Evolutionary conservation across 345 rosid species (phyloP).

Genomic region (Capsella bursapastoris): DNA sequence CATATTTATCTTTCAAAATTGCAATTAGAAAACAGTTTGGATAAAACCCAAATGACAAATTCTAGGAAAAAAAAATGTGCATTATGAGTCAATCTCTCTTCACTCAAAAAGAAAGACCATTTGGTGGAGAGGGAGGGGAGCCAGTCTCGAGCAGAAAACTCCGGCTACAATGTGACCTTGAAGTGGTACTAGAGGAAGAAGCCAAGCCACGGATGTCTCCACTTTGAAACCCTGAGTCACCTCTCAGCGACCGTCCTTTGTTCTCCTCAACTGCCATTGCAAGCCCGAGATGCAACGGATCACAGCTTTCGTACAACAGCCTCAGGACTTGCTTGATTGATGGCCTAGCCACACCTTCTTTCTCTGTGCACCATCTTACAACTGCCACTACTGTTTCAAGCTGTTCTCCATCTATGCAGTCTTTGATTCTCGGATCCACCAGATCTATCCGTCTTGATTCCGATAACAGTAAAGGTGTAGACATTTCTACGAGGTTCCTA

Average conservation of each 20-base stretch:
- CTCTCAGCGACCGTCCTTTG: constrained; percentile 61
- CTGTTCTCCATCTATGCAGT: constrained; percentile 73
- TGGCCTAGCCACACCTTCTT: constrained; percentile 79
- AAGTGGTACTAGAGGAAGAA: constrained; percentile 92
- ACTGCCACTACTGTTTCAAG: constrained; percentile 64
- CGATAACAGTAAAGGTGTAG: constrained; percentile 58
- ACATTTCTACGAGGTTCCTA: constrained; percentile 77
- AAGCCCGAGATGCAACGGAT: constrained; percentile 75
- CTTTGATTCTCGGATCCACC: constrained; percentile 67
- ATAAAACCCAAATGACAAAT: background rate
- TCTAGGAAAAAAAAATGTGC: background rate
- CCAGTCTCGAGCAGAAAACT: constrained; percentile 83
- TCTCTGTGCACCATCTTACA: constrained; percentile 92
- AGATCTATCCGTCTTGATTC: constrained; percentile 63
- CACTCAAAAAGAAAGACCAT: constrained; percentile 42
- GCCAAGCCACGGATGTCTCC: constrained; percentile 79
- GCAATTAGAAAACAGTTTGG: constrained; percentile 26
- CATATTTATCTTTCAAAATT: constrained; percentile 27
- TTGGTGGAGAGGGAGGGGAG: constrained; percentile 75
- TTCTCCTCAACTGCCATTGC: constrained; percentile 66
- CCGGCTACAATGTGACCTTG: constrained; percentile 88
- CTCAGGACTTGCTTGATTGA: constrained; percentile 86
- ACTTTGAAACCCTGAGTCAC: constrained; percentile 56
- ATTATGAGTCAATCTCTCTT: background rate
- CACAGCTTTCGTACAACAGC: constrained; percentile 82